These are phyloP conservation scores for Candida andamanensis DNA, from an alignment of 805 yeast genomes.

Conservation along the genomic window DNA sequence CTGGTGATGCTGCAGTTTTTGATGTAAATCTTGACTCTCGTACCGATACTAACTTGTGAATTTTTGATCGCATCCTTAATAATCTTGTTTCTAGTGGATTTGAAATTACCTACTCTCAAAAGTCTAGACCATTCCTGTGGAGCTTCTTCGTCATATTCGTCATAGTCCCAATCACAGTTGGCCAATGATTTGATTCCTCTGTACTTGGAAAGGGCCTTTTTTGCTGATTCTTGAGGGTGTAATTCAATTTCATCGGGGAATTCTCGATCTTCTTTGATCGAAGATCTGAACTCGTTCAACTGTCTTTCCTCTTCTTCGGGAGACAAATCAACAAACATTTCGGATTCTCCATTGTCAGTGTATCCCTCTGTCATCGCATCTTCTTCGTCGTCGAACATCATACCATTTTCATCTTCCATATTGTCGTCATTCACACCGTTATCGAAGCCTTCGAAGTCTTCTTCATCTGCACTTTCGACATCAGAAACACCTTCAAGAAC, in stretches of 20 bases:
- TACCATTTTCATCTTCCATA: slow-evolving; percentile 14
- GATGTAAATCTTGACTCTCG: slow-evolving; percentile 54
- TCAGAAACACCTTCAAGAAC: slow-evolving; percentile 39
- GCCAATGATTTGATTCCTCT: slow-evolving; percentile 84
- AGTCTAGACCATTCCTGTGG: slow-evolving; percentile 79
- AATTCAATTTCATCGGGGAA: slow-evolving; percentile 95
- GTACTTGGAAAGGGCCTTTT: slow-evolving; percentile 69
- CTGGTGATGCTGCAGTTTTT: slow-evolving; percentile 34
- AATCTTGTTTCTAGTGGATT: slow-evolving; percentile 66
- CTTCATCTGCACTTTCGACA: slow-evolving; percentile 40
- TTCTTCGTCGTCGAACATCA: slow-evolving; percentile 21
- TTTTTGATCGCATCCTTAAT: slow-evolving; percentile 51
- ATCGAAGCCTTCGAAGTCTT: slow-evolving; percentile 31
- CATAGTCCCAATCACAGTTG: slow-evolving; percentile 80
- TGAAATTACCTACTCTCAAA: slow-evolving; percentile 68
- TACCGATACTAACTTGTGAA: slow-evolving; percentile 50
- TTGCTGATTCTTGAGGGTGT: slow-evolving; percentile 68
- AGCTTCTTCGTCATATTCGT: slow-evolving; percentile 69
- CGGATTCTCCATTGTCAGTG: slow-evolving; percentile 45
- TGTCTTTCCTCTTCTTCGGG: slow-evolving; percentile 84
- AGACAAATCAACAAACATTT: slow-evolving; percentile 65
- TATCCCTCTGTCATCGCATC: slow-evolving; percentile 5
- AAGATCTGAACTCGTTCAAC: slow-evolving; percentile 57
- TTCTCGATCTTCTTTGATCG: slow-evolving; percentile 79
- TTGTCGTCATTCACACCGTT: slow-evolving; percentile 17